A percentile compares a stretch with the other conserved stretches of the same genome.
These are phyloP conservation scores for Catunica adiposa DNA, from an alignment of 2,329 filamentous ascomycete genomes.

Conservation along the genomic window DNA sequence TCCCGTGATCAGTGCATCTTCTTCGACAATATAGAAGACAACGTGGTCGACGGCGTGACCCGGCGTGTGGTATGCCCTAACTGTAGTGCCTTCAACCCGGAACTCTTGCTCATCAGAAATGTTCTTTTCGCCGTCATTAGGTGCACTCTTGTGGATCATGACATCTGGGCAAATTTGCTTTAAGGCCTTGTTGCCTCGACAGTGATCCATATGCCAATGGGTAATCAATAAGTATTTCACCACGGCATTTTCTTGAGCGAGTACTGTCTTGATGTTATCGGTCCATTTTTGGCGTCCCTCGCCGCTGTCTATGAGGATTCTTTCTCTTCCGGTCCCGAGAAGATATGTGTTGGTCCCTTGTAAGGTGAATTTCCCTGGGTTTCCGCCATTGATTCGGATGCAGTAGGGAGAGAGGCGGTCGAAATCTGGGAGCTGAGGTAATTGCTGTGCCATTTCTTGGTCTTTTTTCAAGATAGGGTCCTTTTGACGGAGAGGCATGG, in stretches of 20 bases:
- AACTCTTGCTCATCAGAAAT: conserved; percentile 38
- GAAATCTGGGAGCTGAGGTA: conserved; percentile 52
- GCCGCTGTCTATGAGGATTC: conserved; percentile 80
- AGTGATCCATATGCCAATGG: conserved; percentile 86
- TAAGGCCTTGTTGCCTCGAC: conserved; percentile 57
- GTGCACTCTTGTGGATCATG: conserved; percentile 48
- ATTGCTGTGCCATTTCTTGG: conserved; percentile 15
- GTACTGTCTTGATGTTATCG: conserved; percentile 42
- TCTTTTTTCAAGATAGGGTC: no score
- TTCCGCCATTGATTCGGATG: conserved; percentile 74
- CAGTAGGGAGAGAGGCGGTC: conserved; percentile 62
- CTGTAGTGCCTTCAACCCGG: conserved; percentile 41
- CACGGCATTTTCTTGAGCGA: conserved; percentile 50
- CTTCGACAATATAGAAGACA: conserved; percentile 58
- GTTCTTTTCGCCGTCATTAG: conserved; percentile 28
- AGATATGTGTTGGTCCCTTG: conserved; percentile 92
- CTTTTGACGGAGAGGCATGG: conserved; percentile 1
- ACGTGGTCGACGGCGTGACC: conserved; percentile 75
- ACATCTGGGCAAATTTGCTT: conserved; percentile 44
- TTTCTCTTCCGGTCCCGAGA: conserved; percentile 53
- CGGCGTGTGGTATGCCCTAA: conserved; percentile 44
- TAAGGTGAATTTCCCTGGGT: conserved; percentile 66
- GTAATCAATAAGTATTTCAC: conserved; percentile 62
- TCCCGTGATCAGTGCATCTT: conserved; percentile 73
- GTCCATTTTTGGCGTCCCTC: conserved; percentile 67